phyloP scores from a whole-genome alignment of 441 rosid species.

The Jatropha podagrica region DNA sequence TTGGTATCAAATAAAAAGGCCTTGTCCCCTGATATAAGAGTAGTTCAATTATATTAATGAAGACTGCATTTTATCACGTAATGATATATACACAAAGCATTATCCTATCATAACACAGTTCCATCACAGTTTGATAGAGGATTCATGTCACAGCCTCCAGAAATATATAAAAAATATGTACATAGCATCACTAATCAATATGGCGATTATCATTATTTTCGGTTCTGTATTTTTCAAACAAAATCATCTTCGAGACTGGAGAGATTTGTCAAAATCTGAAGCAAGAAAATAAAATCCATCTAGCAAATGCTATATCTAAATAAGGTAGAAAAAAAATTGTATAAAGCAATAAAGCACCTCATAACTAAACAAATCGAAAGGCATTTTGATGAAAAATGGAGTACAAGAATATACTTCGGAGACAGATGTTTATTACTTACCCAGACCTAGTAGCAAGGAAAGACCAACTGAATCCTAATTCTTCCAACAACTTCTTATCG shows the following conservation, averaged over 20 bases:
- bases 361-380: not conserved
- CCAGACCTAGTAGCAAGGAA: not conserved
- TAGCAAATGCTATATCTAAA: not conserved
- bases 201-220: too few relatives aligned
- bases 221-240: not conserved
- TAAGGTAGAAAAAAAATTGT: too few relatives aligned
- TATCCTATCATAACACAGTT: not conserved
- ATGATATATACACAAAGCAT: not conserved
- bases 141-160: not conserved
- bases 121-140: not conserved
- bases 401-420: not conserved
- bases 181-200: not conserved
- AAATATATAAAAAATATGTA: too few relatives aligned
- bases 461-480: conserved; percentile 7
- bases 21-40: not conserved
- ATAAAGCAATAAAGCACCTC: not conserved
- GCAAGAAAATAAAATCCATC: not conserved
- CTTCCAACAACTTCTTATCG: not conserved
- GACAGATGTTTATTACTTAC: not conserved
- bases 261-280: not conserved
- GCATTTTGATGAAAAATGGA: not conserved
- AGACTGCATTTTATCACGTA: not conserved
- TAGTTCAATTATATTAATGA: too few relatives aligned
- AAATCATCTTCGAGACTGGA: too few relatives aligned
- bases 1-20: not conserved